Conservation (phyloP, 768 basidiomycete species). For the Pisolithus albus region DNA sequence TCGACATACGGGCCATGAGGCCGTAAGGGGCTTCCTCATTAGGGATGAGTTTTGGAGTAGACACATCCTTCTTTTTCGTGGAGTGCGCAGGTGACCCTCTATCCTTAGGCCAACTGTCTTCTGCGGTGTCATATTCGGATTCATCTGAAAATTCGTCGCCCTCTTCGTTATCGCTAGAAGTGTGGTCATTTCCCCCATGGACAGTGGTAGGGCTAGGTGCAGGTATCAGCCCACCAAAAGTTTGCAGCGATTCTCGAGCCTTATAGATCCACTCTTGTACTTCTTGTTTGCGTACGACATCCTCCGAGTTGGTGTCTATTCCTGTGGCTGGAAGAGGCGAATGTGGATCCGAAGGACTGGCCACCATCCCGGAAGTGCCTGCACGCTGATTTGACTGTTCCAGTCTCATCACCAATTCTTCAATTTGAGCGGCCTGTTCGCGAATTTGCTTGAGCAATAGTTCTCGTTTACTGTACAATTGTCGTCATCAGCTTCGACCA, state of each 20-base stretch:
- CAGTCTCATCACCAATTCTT: conserved; percentile 63
- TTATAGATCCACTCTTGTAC: conserved; percentile 74
- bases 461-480: conserved; percentile 60
- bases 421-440: conserved; percentile 65
- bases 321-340: conserved; percentile 29
- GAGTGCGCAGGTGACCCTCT: conserved; percentile 26
- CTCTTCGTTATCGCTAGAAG: conserved; percentile 36
- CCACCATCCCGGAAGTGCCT: conserved; percentile 9
- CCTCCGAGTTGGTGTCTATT: conserved; percentile 19
- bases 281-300: conserved; percentile 40
- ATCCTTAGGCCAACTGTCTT: conserved; percentile 17
- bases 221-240: conserved; percentile 62
- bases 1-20: conserved; percentile 60
- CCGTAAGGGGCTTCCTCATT: conserved; percentile 63
- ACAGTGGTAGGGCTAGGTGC: conserved; percentile 52
- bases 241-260: conserved; percentile 60
- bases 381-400: conserved; percentile 37
- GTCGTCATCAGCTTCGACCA: background rate
- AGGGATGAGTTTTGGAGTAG: conserved; percentile 47
- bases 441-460: conserved; percentile 71
- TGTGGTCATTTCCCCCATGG: conserved; percentile 22
- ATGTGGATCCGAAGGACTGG: conserved; percentile 25
- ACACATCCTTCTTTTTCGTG: conserved; percentile 33
- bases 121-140: conserved; percentile 20
- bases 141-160: conserved; percentile 34